Evolutionary conservation across 177 flowering plant genomes (phyloP).

Genomic region (Vitis hybrid): DNA sequence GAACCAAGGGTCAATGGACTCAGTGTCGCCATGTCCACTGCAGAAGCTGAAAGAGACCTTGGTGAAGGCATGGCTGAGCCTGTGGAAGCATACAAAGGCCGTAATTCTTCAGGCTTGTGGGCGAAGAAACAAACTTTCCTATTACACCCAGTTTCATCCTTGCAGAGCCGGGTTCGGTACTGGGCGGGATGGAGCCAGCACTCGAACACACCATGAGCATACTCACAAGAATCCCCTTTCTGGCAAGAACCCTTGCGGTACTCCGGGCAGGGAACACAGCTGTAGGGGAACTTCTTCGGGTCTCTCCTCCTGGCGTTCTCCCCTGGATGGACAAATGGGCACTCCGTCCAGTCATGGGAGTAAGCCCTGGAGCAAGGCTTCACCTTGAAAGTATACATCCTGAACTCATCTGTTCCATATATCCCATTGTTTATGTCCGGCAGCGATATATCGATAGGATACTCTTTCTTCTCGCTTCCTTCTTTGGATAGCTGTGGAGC

Average conservation of each 20-base stretch:
- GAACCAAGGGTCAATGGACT: slow-evolving; percentile 60
- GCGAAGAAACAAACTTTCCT: slow-evolving; percentile 96
- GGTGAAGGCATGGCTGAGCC: slow-evolving; percentile 94
- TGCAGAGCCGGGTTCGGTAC: slow-evolving; percentile 87
- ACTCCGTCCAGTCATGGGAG: slow-evolving; percentile 98
- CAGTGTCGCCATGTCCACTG: slow-evolving; percentile 47
- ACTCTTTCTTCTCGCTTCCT: slow-evolving; percentile 72
- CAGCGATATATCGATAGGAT: slow-evolving; percentile 63
- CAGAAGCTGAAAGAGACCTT: slow-evolving; percentile 32
- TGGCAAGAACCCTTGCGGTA: slow-evolving; percentile 80
- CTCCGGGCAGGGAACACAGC: slow-evolving; percentile 96
- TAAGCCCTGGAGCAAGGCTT: slow-evolving; percentile 96
- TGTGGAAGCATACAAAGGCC: slow-evolving; percentile 85
- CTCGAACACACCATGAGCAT: slow-evolving; percentile 96
- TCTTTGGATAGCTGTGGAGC: slow-evolving; percentile 27
- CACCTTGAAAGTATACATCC: slow-evolving; percentile 93
- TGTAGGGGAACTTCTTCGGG: slow-evolving; percentile 79
- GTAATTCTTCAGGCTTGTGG: slow-evolving; percentile 77
- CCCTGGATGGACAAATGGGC: slow-evolving; percentile 96
- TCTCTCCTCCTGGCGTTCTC: slow-evolving; percentile 95
- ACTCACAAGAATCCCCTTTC: slow-evolving; percentile 82
- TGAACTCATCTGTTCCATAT: slow-evolving; percentile 83
- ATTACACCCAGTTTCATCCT: slow-evolving; percentile 78
- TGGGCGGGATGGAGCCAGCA: slow-evolving; percentile 99
- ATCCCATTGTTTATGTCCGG: slow-evolving; percentile 88